Base-by-base conservation (phyloP, 129 eudicot species). In the Flaveria ramosissima region DNA sequence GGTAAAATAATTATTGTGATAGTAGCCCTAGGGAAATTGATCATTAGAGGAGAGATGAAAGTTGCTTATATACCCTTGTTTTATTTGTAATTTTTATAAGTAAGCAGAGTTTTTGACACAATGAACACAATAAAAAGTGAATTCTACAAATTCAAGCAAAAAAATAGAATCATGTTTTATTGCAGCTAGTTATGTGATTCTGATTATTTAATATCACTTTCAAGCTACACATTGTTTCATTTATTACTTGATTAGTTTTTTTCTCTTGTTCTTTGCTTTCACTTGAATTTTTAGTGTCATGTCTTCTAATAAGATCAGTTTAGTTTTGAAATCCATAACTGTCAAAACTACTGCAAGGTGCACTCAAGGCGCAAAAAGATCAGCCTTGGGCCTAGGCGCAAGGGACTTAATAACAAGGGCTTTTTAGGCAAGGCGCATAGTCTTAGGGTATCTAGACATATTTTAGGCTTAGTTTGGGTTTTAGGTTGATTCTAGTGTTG, bases 181-280 rank as follows among this genome's bases (percentile, higher is more conserved):
- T 16, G 30, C 8, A 11, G 14, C 16, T 30, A 21, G 47, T 50
- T 50, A 30, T 32, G 13, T 66, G 15, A 66, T 66, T 36, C 0
- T 66, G 24, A 17, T 39, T 42, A 17, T 21, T 42, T 23, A 59
- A 21, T 14, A 41, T 62, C 71, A 65, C 41, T 76, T 59, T 36
- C 64, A 32, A 17, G 43, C 9, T 64, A 41, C 60, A 74, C 10
- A 74, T 47, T 10, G 64, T 9, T n/a, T 8, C 21, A 36, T 6
- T 67, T 36, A 20, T 67, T 51, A 41, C 3, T 51, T 66, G 21
- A 24, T 59, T 55, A 60, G 65, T 63, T 39, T 53, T 42, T 71
- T 17, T 27, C 27, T 23, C 12, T 3, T 21, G 27, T 64, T 42
- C 1, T 36, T 36, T 36, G 7, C 5, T 36, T 36, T 4, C 41